Percentiles rank a stretch among this genome's conserved stretches.
Conservation (phyloP, 2,329 filamentous ascomycete genomes). For the Fusarium anthophilum region DNA sequence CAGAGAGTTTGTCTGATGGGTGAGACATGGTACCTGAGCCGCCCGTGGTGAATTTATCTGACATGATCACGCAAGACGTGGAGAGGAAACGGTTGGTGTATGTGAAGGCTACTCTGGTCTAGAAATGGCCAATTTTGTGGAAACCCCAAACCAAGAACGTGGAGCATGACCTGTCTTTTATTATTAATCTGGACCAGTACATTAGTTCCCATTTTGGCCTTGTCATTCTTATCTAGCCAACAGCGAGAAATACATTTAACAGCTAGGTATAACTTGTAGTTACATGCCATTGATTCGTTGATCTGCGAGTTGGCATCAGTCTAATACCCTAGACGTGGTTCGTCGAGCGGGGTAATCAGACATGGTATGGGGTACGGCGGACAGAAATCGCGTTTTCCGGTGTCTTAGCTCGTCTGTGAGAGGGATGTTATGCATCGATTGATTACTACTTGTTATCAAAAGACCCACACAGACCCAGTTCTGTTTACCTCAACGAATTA, state of each 20-base stretch:
- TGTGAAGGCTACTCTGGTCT: neutral
- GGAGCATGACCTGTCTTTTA: neutral
- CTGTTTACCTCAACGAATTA: neutral
- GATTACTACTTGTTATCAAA: neutral
- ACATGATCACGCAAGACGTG: neutral
- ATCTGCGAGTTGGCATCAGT: neutral
- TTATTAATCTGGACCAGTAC: too few species aligned
- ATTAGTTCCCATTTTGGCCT: neutral
- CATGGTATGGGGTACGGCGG: neutral
- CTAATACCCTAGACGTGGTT: neutral
- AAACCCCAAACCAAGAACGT: neutral
- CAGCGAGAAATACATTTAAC: too few species aligned
- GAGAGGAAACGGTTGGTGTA: too few species aligned
- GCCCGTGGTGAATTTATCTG: neutral
- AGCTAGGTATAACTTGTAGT: neutral
- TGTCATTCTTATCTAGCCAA: neutral
- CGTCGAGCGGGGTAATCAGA: neutral
- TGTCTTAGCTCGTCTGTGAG: neutral
- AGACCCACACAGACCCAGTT: neutral
- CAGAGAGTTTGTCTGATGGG: neutral
- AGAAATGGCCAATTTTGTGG: neutral
- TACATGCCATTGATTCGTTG: neutral
- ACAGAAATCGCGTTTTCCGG: neutral
- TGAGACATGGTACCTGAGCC: neutral
- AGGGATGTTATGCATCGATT: neutral